A percentile compares a stretch with the other conserved stretches of the same genome.
phyloP scores from a whole-genome alignment of 805 yeast species.

The Citeromyces nyonsensis region DNA sequence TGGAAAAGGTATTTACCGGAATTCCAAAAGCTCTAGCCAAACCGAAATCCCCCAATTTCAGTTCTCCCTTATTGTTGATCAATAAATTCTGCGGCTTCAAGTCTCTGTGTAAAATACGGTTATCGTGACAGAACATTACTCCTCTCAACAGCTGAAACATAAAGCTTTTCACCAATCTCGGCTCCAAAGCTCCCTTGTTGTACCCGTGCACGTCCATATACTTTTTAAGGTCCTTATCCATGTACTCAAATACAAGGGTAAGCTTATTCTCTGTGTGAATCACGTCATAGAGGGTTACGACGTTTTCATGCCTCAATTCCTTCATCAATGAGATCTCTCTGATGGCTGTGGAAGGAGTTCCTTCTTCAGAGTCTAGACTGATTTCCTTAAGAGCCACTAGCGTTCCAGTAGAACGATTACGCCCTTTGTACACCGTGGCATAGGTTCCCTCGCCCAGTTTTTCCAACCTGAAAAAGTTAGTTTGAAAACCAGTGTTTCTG shows the following conservation, averaged over 20 bases:
- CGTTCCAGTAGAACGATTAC: constrained; percentile 74
- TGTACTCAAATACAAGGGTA: constrained; percentile 82
- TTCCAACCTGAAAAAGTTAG: constrained; percentile 30
- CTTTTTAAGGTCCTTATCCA: constrained; percentile 87
- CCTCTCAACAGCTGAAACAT: constrained; percentile 92
- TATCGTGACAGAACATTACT: constrained; percentile 75
- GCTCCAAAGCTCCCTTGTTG: constrained; percentile 53
- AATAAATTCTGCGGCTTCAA: constrained; percentile 90
- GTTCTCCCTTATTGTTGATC: constrained; percentile 78
- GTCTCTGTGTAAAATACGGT: constrained; percentile 71
- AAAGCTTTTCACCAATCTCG: constrained; percentile 67
- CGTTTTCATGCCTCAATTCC: constrained; percentile 85
- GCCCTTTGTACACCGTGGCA: constrained; percentile 96
- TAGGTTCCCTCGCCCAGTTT: constrained; percentile 92
- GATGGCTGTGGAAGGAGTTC: constrained; percentile 96
- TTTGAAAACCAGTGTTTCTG: constrained; percentile 2
- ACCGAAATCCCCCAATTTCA: constrained; percentile 94
- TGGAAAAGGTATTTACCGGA: constrained; percentile 92
- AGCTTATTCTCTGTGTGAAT: constrained; percentile 94
- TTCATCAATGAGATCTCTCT: constrained; percentile 92
- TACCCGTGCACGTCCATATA: constrained; percentile 82
- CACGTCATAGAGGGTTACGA: constrained; percentile 85
- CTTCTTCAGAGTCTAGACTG: constrained; percentile 90
- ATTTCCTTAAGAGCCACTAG: constrained; percentile 92
- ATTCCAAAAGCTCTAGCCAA: constrained; percentile 96